These are phyloP conservation scores for Fusarium subglutinans DNA, from an alignment of 2,329 filamentous ascomycete genomes.

Conservation along the genomic window DNA sequence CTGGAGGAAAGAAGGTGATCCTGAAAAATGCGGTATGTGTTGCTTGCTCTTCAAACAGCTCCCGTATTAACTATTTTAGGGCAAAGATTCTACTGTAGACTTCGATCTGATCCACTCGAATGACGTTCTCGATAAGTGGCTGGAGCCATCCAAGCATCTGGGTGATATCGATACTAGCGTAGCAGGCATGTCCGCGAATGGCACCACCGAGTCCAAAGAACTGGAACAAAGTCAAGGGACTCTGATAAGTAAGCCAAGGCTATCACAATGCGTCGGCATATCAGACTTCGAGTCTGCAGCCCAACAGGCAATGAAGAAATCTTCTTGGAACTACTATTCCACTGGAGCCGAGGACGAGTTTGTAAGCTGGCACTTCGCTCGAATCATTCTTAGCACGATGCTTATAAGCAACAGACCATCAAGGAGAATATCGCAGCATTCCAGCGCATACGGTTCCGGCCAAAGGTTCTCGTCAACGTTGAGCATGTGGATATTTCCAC, in stretches of 20 bases:
- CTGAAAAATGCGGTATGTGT: conserved; percentile 11
- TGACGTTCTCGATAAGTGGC: conserved; percentile 19
- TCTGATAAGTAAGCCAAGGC: not conserved
- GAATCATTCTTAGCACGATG: accelerated
- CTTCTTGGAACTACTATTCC: conserved; percentile 25
- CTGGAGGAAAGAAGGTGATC: conserved; percentile 21
- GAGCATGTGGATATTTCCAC: conserved; percentile 18
- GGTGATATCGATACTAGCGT: conserved; percentile 7
- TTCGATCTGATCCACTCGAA: conserved; percentile 23
- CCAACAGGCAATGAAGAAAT: not conserved
- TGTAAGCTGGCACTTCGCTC: not conserved
- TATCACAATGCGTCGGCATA: conserved; percentile 10
- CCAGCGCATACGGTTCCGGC: not conserved
- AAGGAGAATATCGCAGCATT: conserved; percentile 8
- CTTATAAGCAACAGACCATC: not conserved
- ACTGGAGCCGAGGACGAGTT: conserved; percentile 24
- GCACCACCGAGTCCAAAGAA: not conserved
- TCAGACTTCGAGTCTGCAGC: conserved; percentile 15
- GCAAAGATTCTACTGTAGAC: conserved; percentile 14
- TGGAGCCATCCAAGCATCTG: conserved; percentile 4
- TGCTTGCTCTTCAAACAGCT: accelerated
- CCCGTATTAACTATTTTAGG: not conserved
- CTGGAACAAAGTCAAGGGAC: not conserved
- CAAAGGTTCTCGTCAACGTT: conserved; percentile 19
- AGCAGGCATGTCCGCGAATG: not conserved